phyloP scores from a whole-genome alignment of 306 rosid species.

The Amphicarpaea edgeworthii region DNA sequence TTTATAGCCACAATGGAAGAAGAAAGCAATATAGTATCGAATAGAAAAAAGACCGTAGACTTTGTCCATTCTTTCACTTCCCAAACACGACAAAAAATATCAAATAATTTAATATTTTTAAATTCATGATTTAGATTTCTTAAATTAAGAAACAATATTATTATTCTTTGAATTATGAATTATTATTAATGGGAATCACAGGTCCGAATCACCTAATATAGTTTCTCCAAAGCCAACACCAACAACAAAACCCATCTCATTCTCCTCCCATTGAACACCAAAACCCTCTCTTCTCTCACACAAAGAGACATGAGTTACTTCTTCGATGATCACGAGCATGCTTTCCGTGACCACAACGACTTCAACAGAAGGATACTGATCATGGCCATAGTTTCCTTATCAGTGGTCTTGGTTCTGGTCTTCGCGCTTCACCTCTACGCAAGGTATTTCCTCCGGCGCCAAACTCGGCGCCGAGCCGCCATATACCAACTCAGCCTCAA shows the following conservation, averaged over 20 bases:
- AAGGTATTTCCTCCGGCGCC: conserved; percentile 65
- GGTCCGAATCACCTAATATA: no score
- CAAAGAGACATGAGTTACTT: not conserved
- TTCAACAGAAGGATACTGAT: conserved; percentile 68
- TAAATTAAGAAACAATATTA: no score
- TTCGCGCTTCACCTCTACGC: conserved; percentile 83
- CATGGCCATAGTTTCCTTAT: conserved; percentile 64
- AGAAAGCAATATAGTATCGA: not conserved
- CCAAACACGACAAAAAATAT: no score
- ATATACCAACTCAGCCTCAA: conserved; percentile 56
- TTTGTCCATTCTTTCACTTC: not conserved
- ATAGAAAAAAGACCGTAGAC: not conserved
- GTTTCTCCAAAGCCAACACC: not conserved
- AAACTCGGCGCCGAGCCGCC: conserved; percentile 64
- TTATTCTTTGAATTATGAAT: no score
- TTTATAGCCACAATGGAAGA: not conserved
- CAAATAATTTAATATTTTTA: no score
- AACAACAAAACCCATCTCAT: not conserved
- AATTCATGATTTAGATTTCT: no score
- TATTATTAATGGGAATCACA: no score
- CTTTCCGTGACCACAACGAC: conserved; percentile 12
- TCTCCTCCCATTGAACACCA: not conserved
- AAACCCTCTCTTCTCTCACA: not conserved
- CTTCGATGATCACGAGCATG: not conserved
- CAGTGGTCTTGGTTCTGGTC: conserved; percentile 62